A percentile compares a stretch with the other conserved stretches of the same genome.
Evolutionary conservation across 2,329 filamentous ascomycete species (phyloP).

Genomic region (Hymenoscyphus occultus): DNA sequence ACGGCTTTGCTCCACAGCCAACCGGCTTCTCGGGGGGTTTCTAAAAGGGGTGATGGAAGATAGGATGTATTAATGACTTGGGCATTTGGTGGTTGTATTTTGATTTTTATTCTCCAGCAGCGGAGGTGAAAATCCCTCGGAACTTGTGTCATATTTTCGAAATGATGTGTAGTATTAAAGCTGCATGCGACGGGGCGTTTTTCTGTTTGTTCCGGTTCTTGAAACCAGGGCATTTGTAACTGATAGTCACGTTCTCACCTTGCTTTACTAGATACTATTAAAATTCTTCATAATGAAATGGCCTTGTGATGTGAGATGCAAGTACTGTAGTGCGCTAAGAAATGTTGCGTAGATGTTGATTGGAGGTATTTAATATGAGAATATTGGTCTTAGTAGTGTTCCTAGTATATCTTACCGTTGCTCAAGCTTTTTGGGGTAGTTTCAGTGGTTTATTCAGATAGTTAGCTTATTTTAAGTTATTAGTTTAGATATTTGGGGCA

Average conservation of each 20-base stretch:
- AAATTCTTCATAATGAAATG: neutral
- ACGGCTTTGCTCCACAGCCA: constrained; percentile 84
- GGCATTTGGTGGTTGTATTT: constrained; percentile 30
- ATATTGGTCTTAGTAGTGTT: no score
- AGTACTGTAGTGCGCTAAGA: neutral
- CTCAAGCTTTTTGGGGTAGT: no score
- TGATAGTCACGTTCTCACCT: constrained; percentile 5
- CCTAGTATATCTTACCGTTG: no score
- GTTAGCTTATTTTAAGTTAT: no score
- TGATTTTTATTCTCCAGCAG: constrained; percentile 27
- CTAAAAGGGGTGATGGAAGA: constrained; percentile 35
- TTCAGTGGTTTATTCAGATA: no score
- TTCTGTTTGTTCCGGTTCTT: neutral
- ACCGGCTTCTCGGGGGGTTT: constrained; percentile 66
- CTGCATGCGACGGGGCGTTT: constrained; percentile 18
- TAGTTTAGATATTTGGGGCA: no score
- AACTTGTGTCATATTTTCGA: constrained; percentile 26
- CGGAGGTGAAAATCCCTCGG: constrained; percentile 22
- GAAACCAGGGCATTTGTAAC: neutral
- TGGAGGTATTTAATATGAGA: no score
- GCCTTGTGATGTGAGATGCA: neutral
- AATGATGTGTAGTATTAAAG: constrained; percentile 34
- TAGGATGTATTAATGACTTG: constrained; percentile 34
- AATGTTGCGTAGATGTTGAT: no score
- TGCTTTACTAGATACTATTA: constrained; percentile 6